Base-by-base conservation (phyloP, 2,329 filamentous ascomycete species). In the Fusarium sp. region DNA sequence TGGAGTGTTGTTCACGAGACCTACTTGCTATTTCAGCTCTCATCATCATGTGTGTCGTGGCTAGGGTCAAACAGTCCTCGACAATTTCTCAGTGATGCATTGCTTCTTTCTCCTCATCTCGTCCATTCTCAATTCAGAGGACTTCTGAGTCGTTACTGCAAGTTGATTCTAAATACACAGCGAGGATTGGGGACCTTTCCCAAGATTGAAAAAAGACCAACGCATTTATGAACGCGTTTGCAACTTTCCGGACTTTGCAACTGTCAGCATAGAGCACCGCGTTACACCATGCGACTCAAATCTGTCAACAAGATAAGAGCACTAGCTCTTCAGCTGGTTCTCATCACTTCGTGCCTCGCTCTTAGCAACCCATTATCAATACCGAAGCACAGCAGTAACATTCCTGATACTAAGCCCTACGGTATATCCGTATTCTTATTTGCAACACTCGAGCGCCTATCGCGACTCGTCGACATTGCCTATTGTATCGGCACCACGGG, bases 401-500 rank as follows among this genome's bases (percentile, higher is more conserved):
- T 13, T 10, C 36, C 35, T 26, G 13, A 18, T 30, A 28, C 56
- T 31, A 38, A 24, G 30, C 48, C 91, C 92, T 9, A 78, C 83
- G 33, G 78, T 85, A 30, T 87, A 62, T 74, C 72, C 22, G 39
- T 72, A 14, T 14, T 65, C 5, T 68, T 98, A 69, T 98, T 97
- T 83, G 85, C 89, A 65, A 91, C 93, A 24, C 90, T 99, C 20
- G 95, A 98, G 82, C 93, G 97, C 78, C 86, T 95, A 61, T 90
- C 95, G n/a, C 91, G 95, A 60, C 88, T 98, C 31, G 95, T 98
- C 71, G 96, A 99, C 81, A 96, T 98, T 67, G 87, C 94, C 53
- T 98, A 98, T 83, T 99, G 96, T 81, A 93, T 98, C 65, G 95
- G 95, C 70, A 91, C 89, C 10, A 92, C 93, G 0, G 96, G 95